Evolutionary conservation across 2,329 filamentous ascomycete genomes (phyloP), one percentile per base, ranked within the genome.

Genomic region (Penicillium sp.): DNA sequence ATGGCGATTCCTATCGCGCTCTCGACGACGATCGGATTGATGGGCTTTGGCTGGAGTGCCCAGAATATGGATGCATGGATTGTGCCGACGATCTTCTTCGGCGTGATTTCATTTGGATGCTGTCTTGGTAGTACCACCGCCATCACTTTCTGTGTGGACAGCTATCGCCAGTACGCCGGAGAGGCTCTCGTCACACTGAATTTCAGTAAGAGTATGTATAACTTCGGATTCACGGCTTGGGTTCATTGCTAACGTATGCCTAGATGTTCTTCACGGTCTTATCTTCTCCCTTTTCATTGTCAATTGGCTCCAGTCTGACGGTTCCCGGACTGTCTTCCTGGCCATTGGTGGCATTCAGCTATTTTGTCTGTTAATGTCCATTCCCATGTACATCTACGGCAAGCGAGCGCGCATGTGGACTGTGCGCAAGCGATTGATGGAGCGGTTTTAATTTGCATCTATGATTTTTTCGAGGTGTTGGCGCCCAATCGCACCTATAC

Each of bases 1-100:
- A 96, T 98, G 94, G 91, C 87, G 0, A 77, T 89, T 3, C 94
- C 93, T 0, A 88, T 97, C 35, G 81, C 89, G 0, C 69, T 97
- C 55, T 87, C 87, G 3, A 97, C 93, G 0, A 86, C 88, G 1
- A 86, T 94, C 35, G 95, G 95, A 0, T 83, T 98, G 16, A 96
- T 97, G 87, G 94, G 92, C 2, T 98, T 95, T 70, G 94, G 94
- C n/a, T 98, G 94, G 95, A 92, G 89, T 10, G 91, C 89, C 0
- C 75, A 91, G 62, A 83, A 88, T 57, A 81, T 82, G 24, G 87
- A 97, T 69, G 81, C 83, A 22, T 98, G 91, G 90, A 96, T 96
- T 54, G 91, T 96, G 0, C 95, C 95, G 0, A 97, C 94, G 0
- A 73, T 96, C 4, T 97, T 98, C 78, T 97, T 98, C 65, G 94